These are phyloP conservation scores for Fusarium equiseti DNA, from an alignment of 2,329 filamentous ascomycete genomes.

Conservation along the genomic window DNA sequence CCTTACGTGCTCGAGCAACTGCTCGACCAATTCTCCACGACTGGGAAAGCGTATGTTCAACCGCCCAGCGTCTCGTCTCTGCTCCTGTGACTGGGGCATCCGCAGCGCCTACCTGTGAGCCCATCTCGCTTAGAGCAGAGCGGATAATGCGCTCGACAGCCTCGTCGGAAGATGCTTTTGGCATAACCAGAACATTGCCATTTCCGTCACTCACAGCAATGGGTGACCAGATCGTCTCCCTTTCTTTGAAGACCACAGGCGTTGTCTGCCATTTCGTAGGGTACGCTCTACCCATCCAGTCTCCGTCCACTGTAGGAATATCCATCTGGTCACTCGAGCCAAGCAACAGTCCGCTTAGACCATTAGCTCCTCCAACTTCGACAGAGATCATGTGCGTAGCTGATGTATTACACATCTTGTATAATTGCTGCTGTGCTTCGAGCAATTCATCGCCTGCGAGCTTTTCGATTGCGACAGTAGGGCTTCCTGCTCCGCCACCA, in stretches of 20 bases:
- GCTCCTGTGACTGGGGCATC: constrained; percentile 62
- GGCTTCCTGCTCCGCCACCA: constrained; percentile 69
- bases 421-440: constrained; percentile 64
- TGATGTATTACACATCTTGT: constrained; percentile 59
- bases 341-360: constrained; percentile 68
- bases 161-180: constrained; percentile 59
- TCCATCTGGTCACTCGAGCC: constrained; percentile 66
- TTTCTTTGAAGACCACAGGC: constrained; percentile 64
- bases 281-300: constrained; percentile 69
- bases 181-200: constrained; percentile 64
- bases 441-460: constrained; percentile 68
- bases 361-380: constrained; percentile 76
- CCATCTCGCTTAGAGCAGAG: constrained; percentile 67
- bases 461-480: constrained; percentile 71
- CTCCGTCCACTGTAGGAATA: constrained; percentile 64
- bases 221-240: constrained; percentile 59
- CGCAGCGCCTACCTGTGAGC: constrained; percentile 63
- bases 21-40: constrained; percentile 71
- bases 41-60: constrained; percentile 65
- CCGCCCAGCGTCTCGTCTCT: constrained; percentile 63
- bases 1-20: constrained; percentile 63
- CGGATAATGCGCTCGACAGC: constrained; percentile 64
- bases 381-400: constrained; percentile 71
- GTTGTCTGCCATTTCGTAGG: constrained; percentile 68
- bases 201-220: constrained; percentile 65